These are phyloP conservation scores for Sugiyamaella boreocaroliniensis DNA, from an alignment of 805 yeast genomes.

Conservation along the genomic window DNA sequence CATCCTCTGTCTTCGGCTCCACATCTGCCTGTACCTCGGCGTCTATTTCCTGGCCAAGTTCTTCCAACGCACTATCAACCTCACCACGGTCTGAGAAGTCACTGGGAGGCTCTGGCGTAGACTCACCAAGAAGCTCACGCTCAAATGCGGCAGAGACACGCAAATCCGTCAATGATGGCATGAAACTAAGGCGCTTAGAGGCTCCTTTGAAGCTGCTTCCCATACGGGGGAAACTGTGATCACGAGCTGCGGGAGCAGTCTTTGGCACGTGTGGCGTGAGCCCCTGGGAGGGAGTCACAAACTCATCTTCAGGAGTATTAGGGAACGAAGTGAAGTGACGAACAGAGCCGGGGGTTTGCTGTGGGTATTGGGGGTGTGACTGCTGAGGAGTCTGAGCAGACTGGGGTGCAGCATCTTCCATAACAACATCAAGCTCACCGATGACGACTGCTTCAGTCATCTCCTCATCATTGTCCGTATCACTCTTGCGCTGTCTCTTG, in stretches of 20 bases:
- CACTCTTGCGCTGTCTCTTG: conserved; percentile 6
- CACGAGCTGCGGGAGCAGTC: conserved; percentile 7
- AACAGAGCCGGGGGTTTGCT: conserved; percentile 3
- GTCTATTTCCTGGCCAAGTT: conserved; percentile 1
- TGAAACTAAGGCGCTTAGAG: conserved; percentile 18
- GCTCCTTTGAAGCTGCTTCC: not conserved
- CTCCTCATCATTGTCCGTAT: not conserved
- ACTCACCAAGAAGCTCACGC: conserved; percentile 1
- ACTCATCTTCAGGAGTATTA: conserved; percentile 12
- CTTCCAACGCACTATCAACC: not conserved
- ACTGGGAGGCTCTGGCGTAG: conserved; percentile 1
- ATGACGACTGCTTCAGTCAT: not conserved
- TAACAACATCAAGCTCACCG: conserved; percentile 1
- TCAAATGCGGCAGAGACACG: conserved; percentile 16
- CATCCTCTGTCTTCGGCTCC: conserved; percentile 4
- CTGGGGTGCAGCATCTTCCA: conserved; percentile 2
- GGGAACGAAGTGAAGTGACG: conserved; percentile 15
- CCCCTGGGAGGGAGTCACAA: conserved; percentile 4
- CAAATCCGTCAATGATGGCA: conserved; percentile 19
- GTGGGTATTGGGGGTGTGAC: conserved; percentile 1
- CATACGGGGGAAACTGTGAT: not conserved
- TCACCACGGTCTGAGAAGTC: not conserved
- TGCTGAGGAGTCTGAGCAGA: conserved; percentile 3
- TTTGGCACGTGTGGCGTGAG: conserved; percentile 3
- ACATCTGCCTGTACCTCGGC: conserved; percentile 8